Evolutionary conservation across 139 green algal genomes (phyloP).

Genomic region (Coelastrella sp.): DNA sequence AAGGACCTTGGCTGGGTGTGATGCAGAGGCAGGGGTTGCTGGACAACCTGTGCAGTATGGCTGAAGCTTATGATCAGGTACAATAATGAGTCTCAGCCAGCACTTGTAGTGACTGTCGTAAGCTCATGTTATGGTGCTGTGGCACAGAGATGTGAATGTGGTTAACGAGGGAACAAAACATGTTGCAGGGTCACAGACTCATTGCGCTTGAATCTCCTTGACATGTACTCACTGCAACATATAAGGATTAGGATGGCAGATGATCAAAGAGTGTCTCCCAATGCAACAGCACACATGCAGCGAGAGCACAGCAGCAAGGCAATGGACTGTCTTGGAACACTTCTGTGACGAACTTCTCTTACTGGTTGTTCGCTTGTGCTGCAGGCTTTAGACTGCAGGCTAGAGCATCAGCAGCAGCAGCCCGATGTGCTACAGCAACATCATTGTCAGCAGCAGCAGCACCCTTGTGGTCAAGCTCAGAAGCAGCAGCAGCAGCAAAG

Average conservation of each 20-base stretch:
- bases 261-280: too few relatives aligned
- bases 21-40: neutral
- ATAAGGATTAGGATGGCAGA: too few relatives aligned
- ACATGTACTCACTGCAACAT: too few relatives aligned
- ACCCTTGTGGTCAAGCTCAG: neutral
- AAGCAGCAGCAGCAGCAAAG: neutral
- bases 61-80: conserved; percentile 26
- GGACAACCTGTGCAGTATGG: neutral
- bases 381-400: neutral
- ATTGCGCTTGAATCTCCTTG: too few relatives aligned
- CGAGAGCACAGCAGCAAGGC: too few relatives aligned
- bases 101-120: too few relatives aligned
- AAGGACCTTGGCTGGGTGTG: conserved; percentile 31
- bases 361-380: neutral
- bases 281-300: too few relatives aligned
- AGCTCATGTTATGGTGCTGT: too few relatives aligned
- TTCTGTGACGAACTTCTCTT: neutral
- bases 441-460: conserved; percentile 3
- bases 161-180: too few relatives aligned
- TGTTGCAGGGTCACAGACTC: too few relatives aligned
- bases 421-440: neutral
- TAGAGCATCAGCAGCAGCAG: neutral
- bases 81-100: neutral
- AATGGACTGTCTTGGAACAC: neutral
- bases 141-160: too few relatives aligned